Evolutionary conservation across 163 green algal genomes (phyloP).

Genomic region (Picocystis sp.): DNA sequence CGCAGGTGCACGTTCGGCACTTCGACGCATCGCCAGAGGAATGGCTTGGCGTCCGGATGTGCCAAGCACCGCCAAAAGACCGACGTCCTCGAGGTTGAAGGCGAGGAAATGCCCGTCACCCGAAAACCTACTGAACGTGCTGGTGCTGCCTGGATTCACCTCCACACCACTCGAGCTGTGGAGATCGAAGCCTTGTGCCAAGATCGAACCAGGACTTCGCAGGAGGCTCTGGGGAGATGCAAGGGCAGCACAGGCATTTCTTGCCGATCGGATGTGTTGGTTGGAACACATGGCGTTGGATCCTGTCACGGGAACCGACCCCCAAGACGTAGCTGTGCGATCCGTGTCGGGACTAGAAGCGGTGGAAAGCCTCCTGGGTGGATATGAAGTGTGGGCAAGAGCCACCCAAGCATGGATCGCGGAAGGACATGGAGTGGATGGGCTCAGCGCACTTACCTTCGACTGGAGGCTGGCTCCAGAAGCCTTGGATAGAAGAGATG

Average conservation of each 20-base stretch:
- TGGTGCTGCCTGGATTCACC: constrained; percentile 33
- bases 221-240: no score
- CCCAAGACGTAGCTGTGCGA: constrained; percentile 26
- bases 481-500: constrained; percentile 45
- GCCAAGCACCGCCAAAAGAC: no score
- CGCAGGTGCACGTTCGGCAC: no score
- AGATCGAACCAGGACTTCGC: no score
- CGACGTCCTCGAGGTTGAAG: no score
- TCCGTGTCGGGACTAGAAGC: neutral
- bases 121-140: no score
- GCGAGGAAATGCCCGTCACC: no score
- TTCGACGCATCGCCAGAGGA: no score
- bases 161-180: constrained; percentile 35
- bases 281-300: constrained; percentile 50
- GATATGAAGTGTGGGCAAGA: no score
- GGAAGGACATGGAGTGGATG: constrained; percentile 43
- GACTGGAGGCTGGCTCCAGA: constrained; percentile 57
- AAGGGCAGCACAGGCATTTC: constrained; percentile 19
- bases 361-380: no score
- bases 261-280: constrained; percentile 38
- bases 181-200: neutral
- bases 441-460: constrained; percentile 49
- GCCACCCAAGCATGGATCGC: constrained; percentile 11
- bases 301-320: constrained; percentile 40
- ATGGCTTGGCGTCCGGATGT: no score